A percentile compares a stretch with the other conserved stretches of the same genome.
phyloP scores from a whole-genome alignment of 1,139 yeast genomes.

The Blastobotrys serpentis region DNA sequence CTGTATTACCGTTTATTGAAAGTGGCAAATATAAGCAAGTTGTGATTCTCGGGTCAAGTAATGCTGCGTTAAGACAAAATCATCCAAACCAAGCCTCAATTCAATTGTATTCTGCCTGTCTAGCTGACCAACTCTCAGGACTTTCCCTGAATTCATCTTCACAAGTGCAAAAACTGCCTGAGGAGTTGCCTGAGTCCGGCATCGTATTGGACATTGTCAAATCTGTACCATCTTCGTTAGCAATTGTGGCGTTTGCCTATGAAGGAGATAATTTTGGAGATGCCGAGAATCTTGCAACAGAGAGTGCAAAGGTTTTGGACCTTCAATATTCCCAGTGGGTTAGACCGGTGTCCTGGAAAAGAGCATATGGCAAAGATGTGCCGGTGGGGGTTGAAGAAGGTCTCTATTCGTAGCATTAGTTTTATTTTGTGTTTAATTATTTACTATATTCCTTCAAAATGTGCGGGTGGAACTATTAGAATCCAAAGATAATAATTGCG shows the following conservation, averaged over 20 bases:
- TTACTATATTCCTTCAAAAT: constrained; percentile 39
- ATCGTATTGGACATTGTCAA: constrained; percentile 31
- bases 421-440: not conserved
- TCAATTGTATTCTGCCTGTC: constrained; percentile 19
- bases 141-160: constrained; percentile 22
- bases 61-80: constrained; percentile 44
- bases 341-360: constrained; percentile 77
- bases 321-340: constrained; percentile 37
- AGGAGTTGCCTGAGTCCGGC: constrained; percentile 35
- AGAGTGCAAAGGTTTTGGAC: constrained; percentile 26
- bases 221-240: constrained; percentile 18
- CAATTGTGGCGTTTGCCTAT: constrained; percentile 55
- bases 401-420: constrained; percentile 51
- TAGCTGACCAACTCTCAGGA: constrained; percentile 26
- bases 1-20: constrained; percentile 51
- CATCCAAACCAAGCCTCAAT: constrained; percentile 17
- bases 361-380: constrained; percentile 75
- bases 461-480: constrained; percentile 68
- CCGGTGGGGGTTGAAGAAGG: constrained; percentile 78
- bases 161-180: constrained; percentile 20
- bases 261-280: constrained; percentile 88
- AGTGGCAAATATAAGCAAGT: constrained; percentile 46
- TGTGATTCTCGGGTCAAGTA: constrained; percentile 67
- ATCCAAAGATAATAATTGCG: constrained; percentile 58
- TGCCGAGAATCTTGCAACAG: constrained; percentile 56